phyloP scores from a whole-genome alignment of 1,139 yeast genomes.

The Protomyces pachydermus region DNA sequence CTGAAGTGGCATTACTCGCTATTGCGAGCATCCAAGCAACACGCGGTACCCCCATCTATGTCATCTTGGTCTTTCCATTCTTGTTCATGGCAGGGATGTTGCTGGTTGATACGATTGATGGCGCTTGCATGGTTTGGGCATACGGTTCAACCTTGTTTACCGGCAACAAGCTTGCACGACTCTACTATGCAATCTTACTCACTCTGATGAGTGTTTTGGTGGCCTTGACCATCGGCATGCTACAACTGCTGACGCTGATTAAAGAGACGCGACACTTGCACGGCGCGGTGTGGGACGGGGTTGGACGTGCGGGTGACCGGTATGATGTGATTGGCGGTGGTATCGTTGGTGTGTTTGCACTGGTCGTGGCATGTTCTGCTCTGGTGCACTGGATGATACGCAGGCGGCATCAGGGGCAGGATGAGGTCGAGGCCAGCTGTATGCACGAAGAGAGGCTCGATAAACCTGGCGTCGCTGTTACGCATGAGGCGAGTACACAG shows the following conservation, averaged over 20 bases:
- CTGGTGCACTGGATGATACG: constrained; percentile 6
- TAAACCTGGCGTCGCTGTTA: too few relatives aligned
- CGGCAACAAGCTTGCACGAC: constrained; percentile 2
- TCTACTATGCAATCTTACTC: constrained; percentile 25
- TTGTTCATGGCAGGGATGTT: constrained; percentile 28
- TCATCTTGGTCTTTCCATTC: constrained; percentile 26
- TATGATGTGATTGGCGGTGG: constrained; percentile 28
- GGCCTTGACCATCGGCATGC: constrained; percentile 26
- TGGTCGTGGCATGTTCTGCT: constrained; percentile 21
- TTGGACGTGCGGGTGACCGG: constrained; percentile 23
- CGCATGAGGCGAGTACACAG: too few relatives aligned
- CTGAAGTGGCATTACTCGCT: constrained; percentile 28
- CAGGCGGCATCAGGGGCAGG: background rate
- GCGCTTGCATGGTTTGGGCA: constrained; percentile 26
- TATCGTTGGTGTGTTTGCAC: constrained; percentile 24
- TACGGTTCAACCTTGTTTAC: constrained; percentile 11
- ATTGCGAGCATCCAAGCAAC: constrained; percentile 26
- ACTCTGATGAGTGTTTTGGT: constrained; percentile 26
- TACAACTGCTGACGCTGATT: constrained; percentile 27
- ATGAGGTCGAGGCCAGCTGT: too few relatives aligned
- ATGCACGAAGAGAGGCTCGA: too few relatives aligned
- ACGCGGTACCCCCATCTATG: constrained; percentile 19
- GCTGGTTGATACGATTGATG: constrained; percentile 28
- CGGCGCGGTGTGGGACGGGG: constrained; percentile 27
- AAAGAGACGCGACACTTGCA: constrained; percentile 9